A percentile compares a stretch with the other conserved stretches of the same genome.
phyloP scores from a whole-genome alignment of 306 rosid species.

The Canavalia ensiformis region DNA sequence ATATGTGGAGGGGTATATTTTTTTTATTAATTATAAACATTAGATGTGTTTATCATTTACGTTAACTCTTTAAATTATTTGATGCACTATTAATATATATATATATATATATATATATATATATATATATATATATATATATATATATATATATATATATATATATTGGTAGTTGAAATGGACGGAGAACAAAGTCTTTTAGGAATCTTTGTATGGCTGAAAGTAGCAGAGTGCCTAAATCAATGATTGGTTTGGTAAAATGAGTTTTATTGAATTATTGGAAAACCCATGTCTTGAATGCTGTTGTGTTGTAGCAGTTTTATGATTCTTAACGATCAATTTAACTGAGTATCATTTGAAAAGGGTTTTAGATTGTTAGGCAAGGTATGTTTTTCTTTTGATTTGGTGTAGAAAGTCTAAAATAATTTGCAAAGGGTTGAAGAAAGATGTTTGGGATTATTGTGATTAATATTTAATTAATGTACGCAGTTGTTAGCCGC shows the following conservation, averaged over 20 bases:
- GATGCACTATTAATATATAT: background rate
- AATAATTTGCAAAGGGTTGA: background rate
- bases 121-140: background rate
- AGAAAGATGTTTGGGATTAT: slow-evolving; percentile 15
- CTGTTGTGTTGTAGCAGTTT: slow-evolving; percentile 46
- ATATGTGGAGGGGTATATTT: no score
- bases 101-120: background rate
- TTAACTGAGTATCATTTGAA: background rate
- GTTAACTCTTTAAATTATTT: background rate
- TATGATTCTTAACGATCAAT: slow-evolving; percentile 12
- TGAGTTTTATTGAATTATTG: slow-evolving; percentile 1
- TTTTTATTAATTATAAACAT: background rate
- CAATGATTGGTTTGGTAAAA: slow-evolving; percentile 53
- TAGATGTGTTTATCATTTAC: background rate
- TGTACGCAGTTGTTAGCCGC: slow-evolving; percentile 17
- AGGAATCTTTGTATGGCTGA: slow-evolving; percentile 45
- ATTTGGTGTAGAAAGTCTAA: slow-evolving; percentile 31
- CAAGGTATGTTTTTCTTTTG: slow-evolving; percentile 4
- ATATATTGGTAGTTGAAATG: slow-evolving; percentile 42
- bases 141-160: background rate
- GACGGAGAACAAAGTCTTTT: background rate
- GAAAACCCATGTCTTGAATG: slow-evolving; percentile 32
- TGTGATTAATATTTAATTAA: slow-evolving; percentile 25
- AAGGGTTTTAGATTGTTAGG: slow-evolving; percentile 34
- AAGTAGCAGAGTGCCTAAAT: slow-evolving; percentile 53